A percentile compares a stretch with the other conserved stretches of the same genome.
Evolutionary conservation across 2,329 filamentous ascomycete genomes (phyloP).

Genomic region (Hymenoscyphus linearis): DNA sequence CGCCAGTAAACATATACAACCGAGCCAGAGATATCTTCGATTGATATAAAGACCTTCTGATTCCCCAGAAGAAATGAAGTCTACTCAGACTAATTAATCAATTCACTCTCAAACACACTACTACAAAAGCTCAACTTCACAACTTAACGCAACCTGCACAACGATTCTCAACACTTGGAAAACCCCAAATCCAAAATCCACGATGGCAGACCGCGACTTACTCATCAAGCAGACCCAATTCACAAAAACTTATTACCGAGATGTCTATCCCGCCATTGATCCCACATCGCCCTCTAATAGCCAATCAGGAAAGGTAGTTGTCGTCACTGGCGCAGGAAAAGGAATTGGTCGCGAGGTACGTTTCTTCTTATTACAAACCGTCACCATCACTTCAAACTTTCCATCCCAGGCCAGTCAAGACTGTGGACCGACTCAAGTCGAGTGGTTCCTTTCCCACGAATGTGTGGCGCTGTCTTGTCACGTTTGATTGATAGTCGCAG

Average conservation of each 20-base stretch:
- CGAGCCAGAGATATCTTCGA: not conserved
- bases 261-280: conserved; percentile 37
- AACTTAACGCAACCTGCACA: not conserved
- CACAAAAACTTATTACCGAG: conserved; percentile 34
- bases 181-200: not conserved
- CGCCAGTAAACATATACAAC: not conserved
- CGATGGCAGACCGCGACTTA: not conserved
- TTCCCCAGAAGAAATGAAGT: not conserved
- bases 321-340: conserved; percentile 38
- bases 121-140: not conserved
- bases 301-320: conserved; percentile 29
- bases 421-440: not conserved
- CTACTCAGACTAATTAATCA: not conserved
- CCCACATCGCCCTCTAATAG: conserved; percentile 31
- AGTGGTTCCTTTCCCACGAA: too few relatives aligned
- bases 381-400: not conserved
- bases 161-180: not conserved
- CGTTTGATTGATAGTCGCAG: too few relatives aligned
- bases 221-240: conserved; percentile 17
- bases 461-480: too few relatives aligned
- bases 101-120: not conserved
- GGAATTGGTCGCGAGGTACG: conserved; percentile 31
- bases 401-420: too few relatives aligned
- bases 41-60: not conserved
- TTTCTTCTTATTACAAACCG: not conserved